Conservation (phyloP, 306 rosid genomes). For the Cucurbita argyrosperma region DNA sequence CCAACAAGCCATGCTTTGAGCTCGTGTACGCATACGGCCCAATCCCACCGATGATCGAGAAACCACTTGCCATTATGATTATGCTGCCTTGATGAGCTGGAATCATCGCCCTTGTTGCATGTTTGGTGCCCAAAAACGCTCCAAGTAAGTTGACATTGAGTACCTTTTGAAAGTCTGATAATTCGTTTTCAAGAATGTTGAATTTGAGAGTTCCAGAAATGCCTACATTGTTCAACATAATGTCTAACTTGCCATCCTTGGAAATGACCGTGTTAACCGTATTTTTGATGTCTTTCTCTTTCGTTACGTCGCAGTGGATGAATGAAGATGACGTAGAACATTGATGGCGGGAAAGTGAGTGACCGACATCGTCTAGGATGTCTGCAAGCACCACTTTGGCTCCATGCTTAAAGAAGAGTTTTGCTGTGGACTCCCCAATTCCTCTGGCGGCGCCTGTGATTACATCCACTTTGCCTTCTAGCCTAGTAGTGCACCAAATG, state of each 20-base stretch:
- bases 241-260: slow-evolving; percentile 34
- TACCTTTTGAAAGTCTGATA: slow-evolving; percentile 21
- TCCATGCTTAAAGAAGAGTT: slow-evolving; percentile 33
- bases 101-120: slow-evolving; percentile 37
- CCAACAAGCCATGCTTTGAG: slow-evolving; percentile 33
- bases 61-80: slow-evolving; percentile 16
- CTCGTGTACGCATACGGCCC: slow-evolving; percentile 22
- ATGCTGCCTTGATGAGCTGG: slow-evolving; percentile 22
- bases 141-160: slow-evolving; percentile 21
- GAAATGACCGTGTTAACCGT: slow-evolving; percentile 12
- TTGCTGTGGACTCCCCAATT: slow-evolving; percentile 30
- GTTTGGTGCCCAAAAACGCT: slow-evolving; percentile 27
- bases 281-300: slow-evolving; percentile 21
- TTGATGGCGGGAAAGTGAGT: slow-evolving; percentile 4
- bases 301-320: slow-evolving; percentile 37
- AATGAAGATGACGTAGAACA: background rate
- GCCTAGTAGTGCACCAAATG: slow-evolving; percentile 8
- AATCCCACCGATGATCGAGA: slow-evolving; percentile 13
- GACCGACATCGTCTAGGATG: slow-evolving; percentile 21
- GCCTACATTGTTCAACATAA: slow-evolving; percentile 47
- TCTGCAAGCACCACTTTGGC: slow-evolving; percentile 37
- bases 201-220: background rate
- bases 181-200: slow-evolving; percentile 10
- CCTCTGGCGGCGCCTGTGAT: slow-evolving; percentile 45
- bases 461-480: slow-evolving; percentile 47